Evolutionary conservation across 2,329 filamentous ascomycete species (phyloP).

Genomic region (Penicillium sclerotigenum): DNA sequence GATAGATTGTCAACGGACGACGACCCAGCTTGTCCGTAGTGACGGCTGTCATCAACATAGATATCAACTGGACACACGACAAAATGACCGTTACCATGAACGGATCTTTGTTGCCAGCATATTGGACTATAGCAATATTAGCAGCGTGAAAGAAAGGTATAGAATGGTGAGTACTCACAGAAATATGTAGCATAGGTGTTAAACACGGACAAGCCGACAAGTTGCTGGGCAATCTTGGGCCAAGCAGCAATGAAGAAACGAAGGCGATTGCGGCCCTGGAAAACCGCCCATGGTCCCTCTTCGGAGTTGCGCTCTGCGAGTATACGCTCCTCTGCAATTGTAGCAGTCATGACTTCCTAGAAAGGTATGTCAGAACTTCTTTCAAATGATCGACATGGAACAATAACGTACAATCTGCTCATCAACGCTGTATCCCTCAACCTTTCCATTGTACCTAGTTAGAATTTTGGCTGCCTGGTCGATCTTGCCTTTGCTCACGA

Average conservation of each 20-base stretch:
- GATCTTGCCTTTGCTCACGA: constrained; percentile 33
- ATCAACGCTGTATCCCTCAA: constrained; percentile 34
- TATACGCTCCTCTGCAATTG: constrained; percentile 33
- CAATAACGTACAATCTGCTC: constrained; percentile 30
- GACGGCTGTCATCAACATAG: constrained; percentile 39
- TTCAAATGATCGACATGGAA: background rate
- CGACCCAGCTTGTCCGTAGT: constrained; percentile 38
- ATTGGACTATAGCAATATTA: constrained; percentile 32
- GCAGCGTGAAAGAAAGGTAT: background rate
- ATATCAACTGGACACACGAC: constrained; percentile 43
- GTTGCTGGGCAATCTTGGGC: constrained; percentile 43
- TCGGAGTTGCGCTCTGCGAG: constrained; percentile 30
- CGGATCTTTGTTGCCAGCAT: constrained; percentile 42
- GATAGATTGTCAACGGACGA: constrained; percentile 42
- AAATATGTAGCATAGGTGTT: constrained; percentile 44
- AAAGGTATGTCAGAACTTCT: background rate
- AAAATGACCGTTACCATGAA: constrained; percentile 45
- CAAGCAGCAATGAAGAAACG: constrained; percentile 40
- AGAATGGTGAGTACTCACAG: constrained; percentile 22
- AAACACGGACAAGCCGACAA: constrained; percentile 41
- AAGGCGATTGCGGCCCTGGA: constrained; percentile 38
- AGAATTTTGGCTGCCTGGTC: constrained; percentile 34
- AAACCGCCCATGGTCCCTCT: constrained; percentile 34
- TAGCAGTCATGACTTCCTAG: constrained; percentile 37
- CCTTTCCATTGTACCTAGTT: constrained; percentile 25